Base-by-base conservation (phyloP, 345 rosid genomes). In the Syzygium aromaticum region DNA sequence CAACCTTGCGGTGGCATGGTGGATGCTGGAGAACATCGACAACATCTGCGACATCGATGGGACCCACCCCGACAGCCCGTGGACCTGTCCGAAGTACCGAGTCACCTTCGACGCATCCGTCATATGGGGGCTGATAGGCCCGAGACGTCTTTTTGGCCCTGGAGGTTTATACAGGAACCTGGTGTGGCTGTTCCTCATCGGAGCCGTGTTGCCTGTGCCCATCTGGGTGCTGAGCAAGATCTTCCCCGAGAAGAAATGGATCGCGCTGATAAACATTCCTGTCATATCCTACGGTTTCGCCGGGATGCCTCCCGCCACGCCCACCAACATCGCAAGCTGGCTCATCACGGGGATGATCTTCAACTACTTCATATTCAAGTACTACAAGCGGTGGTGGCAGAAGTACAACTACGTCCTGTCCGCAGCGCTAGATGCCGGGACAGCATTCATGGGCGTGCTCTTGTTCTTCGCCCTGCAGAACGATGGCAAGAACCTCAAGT, bases 241-340 rank as follows among this genome's bases (percentile, higher is more conserved):
- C 63, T 98, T 90, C 94, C 99, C 99, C 0, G 93, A 95, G 59
- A 96, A 96, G 94, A 98, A 96, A 91, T 98, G 99, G 99, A 96
- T 96, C 67, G 95, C 98, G 54, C 88, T 98, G 92, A 96, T 98
- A 86, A 96, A 98, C 95, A 94, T 96, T 27, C 99, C 99, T 0
- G 99, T 98, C 86, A 95, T 96, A 91, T 94, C 99, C 12, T 96
- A 96, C 19, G 99, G 99, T 1, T 98, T 98, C 77, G 99, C 99
- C 0, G 99, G 99, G 90, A 95, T 98, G 99, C 99, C 99, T 73
- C 99, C 99, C 0, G 99, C 99, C 22, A 98, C 99, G 86, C 99
- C 99, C 30, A 96, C 99, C 49, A 98, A 98, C 92, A 98, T 98
- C 3, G 99, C 99, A 0, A 98, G 99, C 92, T 98, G 99, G 99